phyloP scores from a whole-genome alignment of 345 rosid genomes.

The Heritiera littoralis region DNA sequence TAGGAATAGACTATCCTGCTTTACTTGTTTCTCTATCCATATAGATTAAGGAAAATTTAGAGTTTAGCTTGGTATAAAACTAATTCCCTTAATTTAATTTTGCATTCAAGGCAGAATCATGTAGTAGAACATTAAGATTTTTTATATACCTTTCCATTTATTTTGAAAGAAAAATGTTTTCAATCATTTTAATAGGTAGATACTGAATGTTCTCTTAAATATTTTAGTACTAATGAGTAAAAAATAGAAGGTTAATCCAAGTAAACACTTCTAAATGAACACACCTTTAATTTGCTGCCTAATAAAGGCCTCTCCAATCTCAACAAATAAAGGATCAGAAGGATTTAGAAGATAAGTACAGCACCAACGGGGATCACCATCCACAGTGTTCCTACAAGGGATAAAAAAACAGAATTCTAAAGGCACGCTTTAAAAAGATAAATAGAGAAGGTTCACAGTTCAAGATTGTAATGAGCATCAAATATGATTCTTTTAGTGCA shows the following conservation, averaged over 20 bases:
- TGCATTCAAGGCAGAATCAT: not conserved
- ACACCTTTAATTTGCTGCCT: constrained; percentile 72
- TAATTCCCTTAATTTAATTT: not conserved
- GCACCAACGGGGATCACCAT: constrained; percentile 83
- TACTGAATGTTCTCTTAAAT: not conserved
- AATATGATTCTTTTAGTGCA: not conserved
- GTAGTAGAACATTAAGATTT: not conserved
- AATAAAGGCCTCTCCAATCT: constrained; percentile 87
- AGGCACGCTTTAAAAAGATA: too few species aligned
- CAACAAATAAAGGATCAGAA: constrained; percentile 79
- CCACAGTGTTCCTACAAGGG: constrained; percentile 80
- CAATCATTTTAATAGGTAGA: not conserved
- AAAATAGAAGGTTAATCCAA: not conserved
- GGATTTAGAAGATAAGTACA: constrained; percentile 95
- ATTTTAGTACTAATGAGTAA: not conserved
- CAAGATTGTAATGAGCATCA: not conserved
- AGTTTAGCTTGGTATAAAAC: not conserved
- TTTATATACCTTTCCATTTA: not conserved
- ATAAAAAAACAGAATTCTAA: not conserved
- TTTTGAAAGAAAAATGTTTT: not conserved
- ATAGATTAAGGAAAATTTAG: not conserved
- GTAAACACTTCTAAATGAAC: constrained; percentile 11
- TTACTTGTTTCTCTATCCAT: not conserved
- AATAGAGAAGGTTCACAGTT: not conserved
- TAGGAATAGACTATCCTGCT: not conserved